A percentile compares a stretch with the other conserved stretches of the same genome.
Conservation (phyloP, 2,329 filamentous ascomycete genomes). For the Aspergillus versicolor region DNA sequence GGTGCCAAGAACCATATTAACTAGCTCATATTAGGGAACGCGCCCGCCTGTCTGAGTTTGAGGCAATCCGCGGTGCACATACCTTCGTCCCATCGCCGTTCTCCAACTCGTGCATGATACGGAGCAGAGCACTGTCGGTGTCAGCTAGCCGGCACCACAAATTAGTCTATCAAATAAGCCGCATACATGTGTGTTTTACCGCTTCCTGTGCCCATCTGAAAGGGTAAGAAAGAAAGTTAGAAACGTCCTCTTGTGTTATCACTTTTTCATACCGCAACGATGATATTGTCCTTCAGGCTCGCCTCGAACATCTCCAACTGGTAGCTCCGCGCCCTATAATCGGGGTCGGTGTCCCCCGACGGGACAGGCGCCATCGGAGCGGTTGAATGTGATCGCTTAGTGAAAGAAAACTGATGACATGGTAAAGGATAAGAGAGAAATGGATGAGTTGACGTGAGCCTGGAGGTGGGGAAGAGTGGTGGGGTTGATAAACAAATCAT, state of each 20-base stretch:
- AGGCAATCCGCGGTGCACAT: neutral
- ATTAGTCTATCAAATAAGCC: neutral
- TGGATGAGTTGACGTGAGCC: neutral
- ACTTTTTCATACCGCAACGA: conserved; percentile 59
- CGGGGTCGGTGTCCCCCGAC: conserved; percentile 7
- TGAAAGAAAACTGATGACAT: neutral
- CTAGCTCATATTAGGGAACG: conserved; percentile 22
- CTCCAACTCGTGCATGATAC: conserved; percentile 66
- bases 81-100: conserved; percentile 56
- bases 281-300: conserved; percentile 67
- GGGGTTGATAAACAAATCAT: neutral
- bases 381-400: neutral
- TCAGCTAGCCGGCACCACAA: neutral
- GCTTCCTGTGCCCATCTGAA: conserved; percentile 75
- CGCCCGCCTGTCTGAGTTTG: neutral
- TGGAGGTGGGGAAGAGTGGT: neutral
- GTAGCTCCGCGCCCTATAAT: conserved; percentile 55
- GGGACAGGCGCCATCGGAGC: conserved; percentile 12
- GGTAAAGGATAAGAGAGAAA: neutral
- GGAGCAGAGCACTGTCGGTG: conserved; percentile 59
- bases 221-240: conserved; percentile 4
- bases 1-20: conserved; percentile 72
- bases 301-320: conserved; percentile 74
- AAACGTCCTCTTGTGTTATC: neutral
- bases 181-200: conserved; percentile 76